Evolutionary conservation across 305 asterid species (phyloP).

Genomic region (Caryopteris hybrid): DNA sequence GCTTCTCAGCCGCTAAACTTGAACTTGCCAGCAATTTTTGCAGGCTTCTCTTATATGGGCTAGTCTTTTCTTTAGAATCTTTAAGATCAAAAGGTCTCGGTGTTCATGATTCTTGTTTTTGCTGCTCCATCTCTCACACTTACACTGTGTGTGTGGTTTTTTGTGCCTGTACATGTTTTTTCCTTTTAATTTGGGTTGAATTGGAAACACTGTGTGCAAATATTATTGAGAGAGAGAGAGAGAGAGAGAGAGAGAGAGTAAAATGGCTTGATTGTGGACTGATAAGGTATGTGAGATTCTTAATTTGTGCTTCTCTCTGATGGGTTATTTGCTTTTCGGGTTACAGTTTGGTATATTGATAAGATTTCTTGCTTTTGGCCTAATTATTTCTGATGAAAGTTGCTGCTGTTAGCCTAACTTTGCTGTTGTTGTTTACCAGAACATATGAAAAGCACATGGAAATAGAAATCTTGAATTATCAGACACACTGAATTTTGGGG

Average conservation of each 20-base stretch:
- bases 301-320: slow-evolving; percentile 6
- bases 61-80: slow-evolving; percentile 9
- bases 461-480: slow-evolving; percentile 9
- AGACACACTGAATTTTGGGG: neutral
- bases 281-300: slow-evolving; percentile 30
- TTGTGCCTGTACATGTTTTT: neutral
- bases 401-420: slow-evolving; percentile 1
- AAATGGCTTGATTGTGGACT: slow-evolving; percentile 18
- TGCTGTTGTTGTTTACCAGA: neutral
- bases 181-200: neutral
- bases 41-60: slow-evolving; percentile 12
- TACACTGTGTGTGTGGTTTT: neutral
- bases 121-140: neutral
- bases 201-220: neutral
- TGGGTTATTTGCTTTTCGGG: neutral
- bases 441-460: slow-evolving; percentile 5
- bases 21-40: slow-evolving; percentile 7
- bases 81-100: neutral
- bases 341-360: neutral
- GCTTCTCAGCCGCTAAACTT: slow-evolving; percentile 34
- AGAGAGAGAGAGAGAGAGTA: neutral
- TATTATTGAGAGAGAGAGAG: neutral
- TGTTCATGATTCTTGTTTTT: slow-evolving; percentile 5
- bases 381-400: neutral
- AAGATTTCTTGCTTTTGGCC: slow-evolving; percentile 1